A percentile compares a stretch with the other conserved stretches of the same genome.
These are phyloP conservation scores for Hypoxylon intermedium DNA, from an alignment of 495 filamentous ascomycete genomes.

Conservation along the genomic window DNA sequence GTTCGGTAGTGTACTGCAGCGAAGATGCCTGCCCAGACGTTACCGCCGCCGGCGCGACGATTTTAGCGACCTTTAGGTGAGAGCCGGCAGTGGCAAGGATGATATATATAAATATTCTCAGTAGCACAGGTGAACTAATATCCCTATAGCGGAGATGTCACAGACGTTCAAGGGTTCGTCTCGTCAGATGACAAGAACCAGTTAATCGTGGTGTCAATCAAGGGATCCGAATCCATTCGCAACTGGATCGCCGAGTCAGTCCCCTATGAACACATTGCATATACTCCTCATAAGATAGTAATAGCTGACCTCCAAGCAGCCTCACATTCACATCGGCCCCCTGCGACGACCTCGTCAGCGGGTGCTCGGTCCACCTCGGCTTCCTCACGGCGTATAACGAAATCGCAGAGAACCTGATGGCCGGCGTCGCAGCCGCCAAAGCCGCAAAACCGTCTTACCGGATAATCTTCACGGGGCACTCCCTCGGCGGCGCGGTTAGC, in stretches of 20 bases:
- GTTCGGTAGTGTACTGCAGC: conserved; percentile 63
- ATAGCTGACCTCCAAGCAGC: conserved; percentile 25
- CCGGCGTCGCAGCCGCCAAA: conserved; percentile 38
- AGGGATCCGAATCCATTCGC: conserved; percentile 65
- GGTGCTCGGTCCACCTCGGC: conserved; percentile 50
- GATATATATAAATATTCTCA: too few species aligned
- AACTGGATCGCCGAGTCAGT: conserved; percentile 74
- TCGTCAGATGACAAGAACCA: conserved; percentile 67
- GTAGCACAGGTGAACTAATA: conserved; percentile 8
- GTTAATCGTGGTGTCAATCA: conserved; percentile 72
- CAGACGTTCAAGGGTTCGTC: conserved; percentile 74
- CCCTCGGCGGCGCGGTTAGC: conserved; percentile 71
- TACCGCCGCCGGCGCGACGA: conserved; percentile 61
- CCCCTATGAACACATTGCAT: conserved; percentile 15
- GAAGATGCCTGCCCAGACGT: conserved; percentile 67
- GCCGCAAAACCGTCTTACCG: conserved; percentile 56
- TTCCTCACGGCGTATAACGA: conserved; percentile 50
- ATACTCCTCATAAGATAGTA: neutral
- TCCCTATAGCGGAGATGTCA: conserved; percentile 54
- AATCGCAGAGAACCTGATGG: conserved; percentile 31
- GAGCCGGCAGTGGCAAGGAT: too few species aligned
- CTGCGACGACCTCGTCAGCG: conserved; percentile 45
- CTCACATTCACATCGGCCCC: conserved; percentile 42
- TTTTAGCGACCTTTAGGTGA: conserved; percentile 68
- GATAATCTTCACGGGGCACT: conserved; percentile 70